These are phyloP conservation scores for Botrytis paeoniae DNA, from an alignment of 2,329 filamentous ascomycete genomes.

Conservation along the genomic window DNA sequence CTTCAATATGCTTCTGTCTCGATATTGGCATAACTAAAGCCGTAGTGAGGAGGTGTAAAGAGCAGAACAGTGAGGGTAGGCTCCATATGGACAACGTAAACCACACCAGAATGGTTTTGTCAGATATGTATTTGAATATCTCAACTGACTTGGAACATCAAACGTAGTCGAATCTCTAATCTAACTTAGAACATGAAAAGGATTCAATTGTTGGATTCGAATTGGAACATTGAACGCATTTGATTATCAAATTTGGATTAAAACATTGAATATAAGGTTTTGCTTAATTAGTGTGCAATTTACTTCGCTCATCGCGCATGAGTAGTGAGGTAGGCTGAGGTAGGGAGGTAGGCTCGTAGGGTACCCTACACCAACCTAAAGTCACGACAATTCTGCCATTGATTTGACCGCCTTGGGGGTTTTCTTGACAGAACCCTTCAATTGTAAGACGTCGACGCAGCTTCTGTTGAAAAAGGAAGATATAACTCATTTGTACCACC, in stretches of 20 bases:
- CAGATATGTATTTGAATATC: background rate
- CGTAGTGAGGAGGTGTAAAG: background rate
- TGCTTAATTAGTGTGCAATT: background rate
- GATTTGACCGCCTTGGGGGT: background rate
- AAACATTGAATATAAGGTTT: slow-evolving; percentile 1
- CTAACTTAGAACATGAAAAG: background rate
- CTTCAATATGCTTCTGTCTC: background rate
- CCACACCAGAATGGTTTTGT: background rate
- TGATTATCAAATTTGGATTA: background rate
- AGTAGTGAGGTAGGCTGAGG: background rate
- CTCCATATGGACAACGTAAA: background rate
- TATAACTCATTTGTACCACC: background rate
- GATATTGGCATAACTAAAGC: background rate
- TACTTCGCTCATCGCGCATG: background rate
- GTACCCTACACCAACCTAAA: background rate
- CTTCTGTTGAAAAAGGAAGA: background rate
- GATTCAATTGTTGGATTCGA: background rate
- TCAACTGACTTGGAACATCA: background rate
- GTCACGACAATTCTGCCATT: background rate
- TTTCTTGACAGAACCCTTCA: background rate
- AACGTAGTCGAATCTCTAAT: background rate
- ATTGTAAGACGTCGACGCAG: background rate
- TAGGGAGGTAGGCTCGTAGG: background rate
- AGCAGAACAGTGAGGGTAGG: background rate
- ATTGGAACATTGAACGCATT: background rate